These are phyloP conservation scores for Thelonectria olida DNA, from an alignment of 2,329 filamentous ascomycete genomes.

Conservation along the genomic window DNA sequence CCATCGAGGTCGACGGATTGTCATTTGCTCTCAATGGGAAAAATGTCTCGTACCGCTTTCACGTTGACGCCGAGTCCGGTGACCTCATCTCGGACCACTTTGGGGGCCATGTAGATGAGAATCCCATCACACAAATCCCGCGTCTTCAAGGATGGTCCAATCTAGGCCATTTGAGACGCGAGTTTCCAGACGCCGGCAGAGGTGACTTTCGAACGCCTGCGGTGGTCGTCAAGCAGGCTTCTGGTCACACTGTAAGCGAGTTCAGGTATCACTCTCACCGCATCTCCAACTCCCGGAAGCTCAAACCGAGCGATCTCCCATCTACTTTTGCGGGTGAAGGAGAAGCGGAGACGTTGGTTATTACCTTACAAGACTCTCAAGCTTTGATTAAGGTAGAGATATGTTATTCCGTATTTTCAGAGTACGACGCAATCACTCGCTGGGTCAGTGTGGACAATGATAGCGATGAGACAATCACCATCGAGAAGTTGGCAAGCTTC, in stretches of 20 bases:
- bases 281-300: constrained; percentile 69
- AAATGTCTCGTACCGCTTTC: constrained; percentile 69
- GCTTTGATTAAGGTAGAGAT: constrained; percentile 66
- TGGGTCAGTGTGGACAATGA: constrained; percentile 71
- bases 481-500: constrained; percentile 68
- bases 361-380: constrained; percentile 67
- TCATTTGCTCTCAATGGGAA: constrained; percentile 66
- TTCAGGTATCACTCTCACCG: constrained; percentile 32
- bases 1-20: constrained; percentile 61
- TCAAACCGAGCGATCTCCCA: constrained; percentile 63
- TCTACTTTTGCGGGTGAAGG: constrained; percentile 64
- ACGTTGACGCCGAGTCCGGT: constrained; percentile 63
- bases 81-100: constrained; percentile 72
- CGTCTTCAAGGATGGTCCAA: constrained; percentile 61
- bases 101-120: constrained; percentile 63
- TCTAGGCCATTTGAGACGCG: constrained; percentile 62
- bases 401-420: constrained; percentile 70
- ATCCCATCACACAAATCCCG: constrained; percentile 52
- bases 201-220: constrained; percentile 71
- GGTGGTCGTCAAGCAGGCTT: constrained; percentile 66
- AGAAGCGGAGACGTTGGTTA: constrained; percentile 67
- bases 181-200: constrained; percentile 71
- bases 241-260: constrained; percentile 54
- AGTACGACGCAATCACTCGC: constrained; percentile 67
- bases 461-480: constrained; percentile 59